A percentile compares a stretch with the other conserved stretches of the same genome.
phyloP scores from a whole-genome alignment of 495 filamentous ascomycete species.

The Tuber microsphaerosporum region DNA sequence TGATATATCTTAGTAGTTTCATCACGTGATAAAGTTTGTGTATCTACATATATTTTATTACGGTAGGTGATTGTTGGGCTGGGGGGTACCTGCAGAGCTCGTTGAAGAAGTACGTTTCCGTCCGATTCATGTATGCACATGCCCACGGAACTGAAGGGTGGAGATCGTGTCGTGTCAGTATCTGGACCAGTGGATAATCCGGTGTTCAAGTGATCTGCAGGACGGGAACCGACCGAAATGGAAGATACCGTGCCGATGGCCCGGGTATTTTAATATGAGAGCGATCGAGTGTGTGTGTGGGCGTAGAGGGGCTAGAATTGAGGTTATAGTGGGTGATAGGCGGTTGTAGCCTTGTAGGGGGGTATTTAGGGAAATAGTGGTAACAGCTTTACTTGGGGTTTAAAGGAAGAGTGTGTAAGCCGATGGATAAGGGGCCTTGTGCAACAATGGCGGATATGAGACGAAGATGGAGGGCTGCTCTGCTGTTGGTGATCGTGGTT shows the following conservation, averaged over 20 bases:
- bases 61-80: no score
- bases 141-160: not conserved
- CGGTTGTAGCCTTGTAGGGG: no score
- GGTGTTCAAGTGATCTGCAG: not conserved
- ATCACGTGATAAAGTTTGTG: not conserved
- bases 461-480: not conserved
- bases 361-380: not conserved
- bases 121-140: not conserved
- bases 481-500: not conserved
- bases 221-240: not conserved
- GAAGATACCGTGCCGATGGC: not conserved
- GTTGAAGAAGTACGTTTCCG: not conserved
- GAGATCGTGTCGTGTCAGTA: not conserved
- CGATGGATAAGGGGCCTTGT: not conserved
- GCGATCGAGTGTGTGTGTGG: not conserved
- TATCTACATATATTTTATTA: not conserved
- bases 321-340: not conserved
- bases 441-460: not conserved
- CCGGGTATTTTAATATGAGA: not conserved
- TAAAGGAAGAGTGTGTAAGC: not conserved
- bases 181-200: not conserved
- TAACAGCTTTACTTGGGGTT: not conserved
- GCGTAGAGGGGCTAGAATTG: not conserved
- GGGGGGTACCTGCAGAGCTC: not conserved
- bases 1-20: not conserved